phyloP scores from a whole-genome alignment of 2,329 filamentous ascomycete species.

The Fusarium praegraminearum region DNA sequence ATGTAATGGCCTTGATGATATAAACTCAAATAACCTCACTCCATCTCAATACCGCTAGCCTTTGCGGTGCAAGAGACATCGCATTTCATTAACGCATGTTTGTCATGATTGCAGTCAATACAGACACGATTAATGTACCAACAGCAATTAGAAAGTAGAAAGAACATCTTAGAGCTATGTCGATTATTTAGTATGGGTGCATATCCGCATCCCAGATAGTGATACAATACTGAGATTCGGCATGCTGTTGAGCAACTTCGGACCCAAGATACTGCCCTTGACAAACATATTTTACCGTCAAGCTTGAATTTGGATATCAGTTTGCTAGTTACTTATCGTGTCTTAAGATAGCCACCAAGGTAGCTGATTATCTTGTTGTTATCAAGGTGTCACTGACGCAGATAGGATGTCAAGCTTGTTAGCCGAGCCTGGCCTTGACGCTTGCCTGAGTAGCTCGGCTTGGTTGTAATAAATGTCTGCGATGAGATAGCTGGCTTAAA shows the following conservation, averaged over 20 bases:
- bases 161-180: not conserved
- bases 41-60: not conserved
- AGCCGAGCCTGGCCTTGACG: too few relatives aligned
- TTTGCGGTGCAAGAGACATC: not conserved
- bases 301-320: not conserved
- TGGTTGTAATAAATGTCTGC: too few relatives aligned
- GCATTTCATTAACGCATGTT: not conserved
- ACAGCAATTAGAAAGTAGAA: not conserved
- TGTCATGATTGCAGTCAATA: not conserved
- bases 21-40: not conserved
- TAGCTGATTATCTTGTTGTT: not conserved
- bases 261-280: not conserved
- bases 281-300: not conserved
- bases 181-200: not conserved
- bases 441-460: too few relatives aligned
- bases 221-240: not conserved
- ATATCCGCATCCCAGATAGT: not conserved
- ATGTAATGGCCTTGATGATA: not conserved
- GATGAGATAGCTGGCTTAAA: too few relatives aligned
- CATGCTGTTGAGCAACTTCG: not conserved
- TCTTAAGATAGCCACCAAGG: not conserved
- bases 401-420: not conserved
- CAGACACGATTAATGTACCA: not conserved
- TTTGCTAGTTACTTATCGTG: not conserved
- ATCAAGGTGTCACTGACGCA: not conserved